A percentile compares a stretch with the other conserved stretches of the same genome.
Evolutionary conservation across 345 rosid genomes (phyloP).

Genomic region (Eutrema heterophyllum): DNA sequence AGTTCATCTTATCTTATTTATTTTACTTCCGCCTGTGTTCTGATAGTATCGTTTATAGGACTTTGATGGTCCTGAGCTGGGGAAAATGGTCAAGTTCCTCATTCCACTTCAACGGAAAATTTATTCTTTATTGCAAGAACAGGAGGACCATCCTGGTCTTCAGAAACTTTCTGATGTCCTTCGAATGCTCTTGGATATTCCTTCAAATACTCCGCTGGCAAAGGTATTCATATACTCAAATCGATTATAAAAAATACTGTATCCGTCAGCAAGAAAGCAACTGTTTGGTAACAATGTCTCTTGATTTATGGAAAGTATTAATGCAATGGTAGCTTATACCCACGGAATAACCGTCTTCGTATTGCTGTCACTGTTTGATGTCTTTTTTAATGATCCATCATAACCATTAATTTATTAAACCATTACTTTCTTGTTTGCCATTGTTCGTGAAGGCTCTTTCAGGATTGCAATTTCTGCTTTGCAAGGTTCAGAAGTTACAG

Average conservation of each 20-base stretch:
- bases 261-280: neutral
- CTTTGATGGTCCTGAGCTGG: slow-evolving; percentile 62
- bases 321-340: neutral
- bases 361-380: neutral
- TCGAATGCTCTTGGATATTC: slow-evolving; percentile 71
- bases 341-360: neutral
- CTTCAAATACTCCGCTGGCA: slow-evolving; percentile 68
- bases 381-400: neutral
- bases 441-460: slow-evolving; percentile 56
- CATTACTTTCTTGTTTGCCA: slow-evolving; percentile 18
- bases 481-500: slow-evolving; percentile 45
- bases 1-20: neutral
- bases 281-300: neutral
- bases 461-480: slow-evolving; percentile 77
- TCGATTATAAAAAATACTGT: neutral
- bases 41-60: slow-evolving; percentile 42
- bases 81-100: slow-evolving; percentile 71
- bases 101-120: slow-evolving; percentile 40
- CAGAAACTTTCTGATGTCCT: slow-evolving; percentile 61
- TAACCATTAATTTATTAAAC: neutral
- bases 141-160: slow-evolving; percentile 85
- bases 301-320: neutral
- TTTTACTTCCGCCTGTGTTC: slow-evolving; percentile 9
- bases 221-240: slow-evolving; percentile 48
- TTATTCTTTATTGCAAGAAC: slow-evolving; percentile 48